phyloP scores from a whole-genome alignment of 2,329 filamentous ascomycete genomes.

The Sporothrix euskadiensis region DNA sequence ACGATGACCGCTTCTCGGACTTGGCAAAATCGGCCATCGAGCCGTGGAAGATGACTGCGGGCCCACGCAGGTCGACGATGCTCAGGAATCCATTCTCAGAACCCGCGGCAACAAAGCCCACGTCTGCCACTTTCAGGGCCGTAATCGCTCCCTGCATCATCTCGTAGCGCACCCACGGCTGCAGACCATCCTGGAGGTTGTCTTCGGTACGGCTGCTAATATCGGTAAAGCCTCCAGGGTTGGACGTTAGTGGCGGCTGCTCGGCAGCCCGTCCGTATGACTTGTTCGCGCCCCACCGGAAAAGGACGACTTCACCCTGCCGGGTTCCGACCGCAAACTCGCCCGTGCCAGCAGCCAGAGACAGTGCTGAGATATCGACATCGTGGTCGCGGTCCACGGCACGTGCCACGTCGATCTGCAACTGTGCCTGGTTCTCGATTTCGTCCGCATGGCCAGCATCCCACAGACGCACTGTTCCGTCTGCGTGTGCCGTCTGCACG shows the following conservation, averaged over 20 bases:
- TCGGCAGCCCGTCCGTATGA: constrained; percentile 63
- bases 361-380: constrained; percentile 75
- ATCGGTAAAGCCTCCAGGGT: constrained; percentile 70
- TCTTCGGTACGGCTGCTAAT: constrained; percentile 72
- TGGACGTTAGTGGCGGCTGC: constrained; percentile 48
- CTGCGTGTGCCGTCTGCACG: constrained; percentile 82
- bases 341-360: constrained; percentile 75
- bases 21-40: constrained; percentile 73
- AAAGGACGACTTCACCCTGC: constrained; percentile 82
- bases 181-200: constrained; percentile 63
- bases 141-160: constrained; percentile 81
- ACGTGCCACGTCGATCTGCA: constrained; percentile 85
- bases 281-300: constrained; percentile 82
- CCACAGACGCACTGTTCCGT: constrained; percentile 90
- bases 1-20: constrained; percentile 72
- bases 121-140: constrained; percentile 79
- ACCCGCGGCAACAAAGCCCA: constrained; percentile 86
- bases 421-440: constrained; percentile 77
- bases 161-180: constrained; percentile 79
- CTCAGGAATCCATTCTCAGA: constrained; percentile 79
- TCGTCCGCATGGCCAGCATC: constrained; percentile 90
- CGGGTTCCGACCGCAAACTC: constrained; percentile 82
- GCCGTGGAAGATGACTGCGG: constrained; percentile 75
- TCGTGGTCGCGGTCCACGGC: constrained; percentile 77
- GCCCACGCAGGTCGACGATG: constrained; percentile 85